phyloP scores from a whole-genome alignment of 1,284 basidiomycete genomes.

The Clitocybe nebularis region DNA sequence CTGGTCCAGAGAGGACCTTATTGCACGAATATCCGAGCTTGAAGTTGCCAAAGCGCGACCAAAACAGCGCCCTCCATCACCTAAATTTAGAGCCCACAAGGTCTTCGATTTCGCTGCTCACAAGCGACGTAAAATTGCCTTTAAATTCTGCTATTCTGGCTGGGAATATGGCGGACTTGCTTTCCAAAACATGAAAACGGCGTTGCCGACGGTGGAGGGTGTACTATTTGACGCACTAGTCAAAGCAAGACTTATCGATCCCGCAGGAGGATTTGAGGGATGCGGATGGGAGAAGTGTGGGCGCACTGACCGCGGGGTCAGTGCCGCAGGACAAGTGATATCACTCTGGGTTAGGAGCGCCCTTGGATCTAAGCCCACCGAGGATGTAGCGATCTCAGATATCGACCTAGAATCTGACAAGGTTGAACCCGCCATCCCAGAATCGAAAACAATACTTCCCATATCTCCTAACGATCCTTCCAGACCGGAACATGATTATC shows the following conservation, averaged over 20 bases:
- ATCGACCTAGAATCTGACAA: slow-evolving; percentile 27
- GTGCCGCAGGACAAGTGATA: slow-evolving; percentile 91
- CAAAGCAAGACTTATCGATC: slow-evolving; percentile 73
- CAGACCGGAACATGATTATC: slow-evolving; percentile 70
- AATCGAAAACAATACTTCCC: slow-evolving; percentile 26
- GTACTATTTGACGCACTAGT: slow-evolving; percentile 82
- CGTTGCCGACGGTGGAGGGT: slow-evolving; percentile 87
- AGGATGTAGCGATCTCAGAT: slow-evolving; percentile 13
- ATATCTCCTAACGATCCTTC: slow-evolving; percentile 13
- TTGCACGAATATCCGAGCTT: slow-evolving; percentile 54
- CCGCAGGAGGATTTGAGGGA: slow-evolving; percentile 71
- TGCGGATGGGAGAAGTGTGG: slow-evolving; percentile 93
- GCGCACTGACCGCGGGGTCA: slow-evolving; percentile 93
- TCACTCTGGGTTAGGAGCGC: slow-evolving; percentile 86
- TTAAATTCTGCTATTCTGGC: slow-evolving; percentile 91
- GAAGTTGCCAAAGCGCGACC: slow-evolving; percentile 29
- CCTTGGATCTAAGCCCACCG: slow-evolving; percentile 21
- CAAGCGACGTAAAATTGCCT: slow-evolving; percentile 82
- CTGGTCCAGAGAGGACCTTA: slow-evolving; percentile 67
- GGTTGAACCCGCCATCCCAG: slow-evolving; percentile 15
- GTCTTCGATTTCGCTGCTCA: slow-evolving; percentile 65
- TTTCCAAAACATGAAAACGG: slow-evolving; percentile 64
- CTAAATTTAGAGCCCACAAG: slow-evolving; percentile 19
- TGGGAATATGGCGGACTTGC: slow-evolving; percentile 91
- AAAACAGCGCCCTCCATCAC: slow-evolving; percentile 15